These are phyloP conservation scores for Bacterosira constricta DNA, from an alignment of 108 stramenopile genomes.

Conservation along the genomic window DNA sequence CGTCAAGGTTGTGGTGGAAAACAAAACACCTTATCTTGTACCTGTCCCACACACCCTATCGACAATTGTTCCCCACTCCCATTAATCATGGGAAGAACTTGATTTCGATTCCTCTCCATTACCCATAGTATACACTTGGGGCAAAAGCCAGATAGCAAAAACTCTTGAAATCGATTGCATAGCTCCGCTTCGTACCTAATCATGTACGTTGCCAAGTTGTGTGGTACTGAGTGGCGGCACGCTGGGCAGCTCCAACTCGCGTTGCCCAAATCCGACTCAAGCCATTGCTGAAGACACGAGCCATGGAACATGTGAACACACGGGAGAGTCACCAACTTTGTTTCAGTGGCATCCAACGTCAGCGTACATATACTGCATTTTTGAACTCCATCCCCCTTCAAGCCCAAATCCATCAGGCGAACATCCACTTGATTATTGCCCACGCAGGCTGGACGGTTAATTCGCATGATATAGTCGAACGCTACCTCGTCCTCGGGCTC, in stretches of 20 bases:
- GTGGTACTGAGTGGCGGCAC: constrained; percentile 14
- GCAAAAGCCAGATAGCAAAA: constrained; percentile 21
- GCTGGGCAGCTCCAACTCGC: constrained; percentile 19
- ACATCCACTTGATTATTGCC: constrained; percentile 27
- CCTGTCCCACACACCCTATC: constrained; percentile 7
- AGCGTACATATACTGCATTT: constrained; percentile 11
- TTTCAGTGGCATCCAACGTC: neutral
- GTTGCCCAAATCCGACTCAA: constrained; percentile 9
- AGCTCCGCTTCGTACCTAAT: constrained; percentile 13
- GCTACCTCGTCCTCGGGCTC: neutral
- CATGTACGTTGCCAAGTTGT: constrained; percentile 9
- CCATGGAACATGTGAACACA: constrained; percentile 29
- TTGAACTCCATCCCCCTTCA: constrained; percentile 12
- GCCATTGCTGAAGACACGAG: constrained; percentile 16
- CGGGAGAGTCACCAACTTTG: constrained; percentile 10
- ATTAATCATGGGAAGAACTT: constrained; percentile 1
- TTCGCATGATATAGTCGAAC: constrained; percentile 2
- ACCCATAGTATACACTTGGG: constrained; percentile 15
- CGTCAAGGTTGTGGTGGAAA: too few species aligned
- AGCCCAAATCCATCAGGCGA: constrained; percentile 23
- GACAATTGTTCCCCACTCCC: neutral
- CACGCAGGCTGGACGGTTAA: constrained; percentile 3
- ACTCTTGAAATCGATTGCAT: constrained; percentile 23
- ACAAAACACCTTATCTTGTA: neutral
- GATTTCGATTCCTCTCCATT: constrained; percentile 16